These are phyloP conservation scores for Cyberlindnera euphorbiae DNA, from an alignment of 805 yeast genomes.

Conservation along the genomic window DNA sequence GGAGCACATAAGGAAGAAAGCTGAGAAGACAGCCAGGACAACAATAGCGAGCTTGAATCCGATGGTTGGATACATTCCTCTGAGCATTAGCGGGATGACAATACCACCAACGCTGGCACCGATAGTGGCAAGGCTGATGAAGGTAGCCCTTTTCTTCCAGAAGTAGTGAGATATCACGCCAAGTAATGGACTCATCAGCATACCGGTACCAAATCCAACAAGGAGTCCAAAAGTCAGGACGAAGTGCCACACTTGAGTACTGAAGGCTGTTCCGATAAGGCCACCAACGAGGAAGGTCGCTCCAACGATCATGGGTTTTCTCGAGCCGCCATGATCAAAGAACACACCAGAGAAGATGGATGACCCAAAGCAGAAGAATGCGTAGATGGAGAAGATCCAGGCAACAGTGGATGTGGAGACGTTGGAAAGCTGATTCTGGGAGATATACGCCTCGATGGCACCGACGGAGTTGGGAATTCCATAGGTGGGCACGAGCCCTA, in stretches of 20 bases:
- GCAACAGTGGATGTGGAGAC: slow-evolving; percentile 42
- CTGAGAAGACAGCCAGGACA: slow-evolving; percentile 38
- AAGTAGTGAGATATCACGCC: slow-evolving; percentile 55
- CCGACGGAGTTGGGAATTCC: slow-evolving; percentile 57
- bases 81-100: slow-evolving; percentile 42
- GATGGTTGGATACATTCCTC: slow-evolving; percentile 33
- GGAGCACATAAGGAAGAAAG: slow-evolving; percentile 21
- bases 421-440: slow-evolving; percentile 44
- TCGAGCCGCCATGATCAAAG: slow-evolving; percentile 42
- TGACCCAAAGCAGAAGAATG: slow-evolving; percentile 24
- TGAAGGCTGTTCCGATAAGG: slow-evolving; percentile 39
- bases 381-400: slow-evolving; percentile 46
- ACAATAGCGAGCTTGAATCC: slow-evolving; percentile 54
- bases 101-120: slow-evolving; percentile 55
- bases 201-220: slow-evolving; percentile 40
- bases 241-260: slow-evolving; percentile 43
- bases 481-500: slow-evolving; percentile 47
- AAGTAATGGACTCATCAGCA: slow-evolving; percentile 41
- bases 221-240: slow-evolving; percentile 45
- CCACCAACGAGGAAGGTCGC: slow-evolving; percentile 34
- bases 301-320: slow-evolving; percentile 33
- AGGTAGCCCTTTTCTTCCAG: slow-evolving; percentile 36
- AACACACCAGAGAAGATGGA: slow-evolving; percentile 40
- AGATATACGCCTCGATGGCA: slow-evolving; percentile 54
- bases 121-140: slow-evolving; percentile 39